phyloP scores from a whole-genome alignment of 768 basidiomycete species.

The Crepidotus variabilis region DNA sequence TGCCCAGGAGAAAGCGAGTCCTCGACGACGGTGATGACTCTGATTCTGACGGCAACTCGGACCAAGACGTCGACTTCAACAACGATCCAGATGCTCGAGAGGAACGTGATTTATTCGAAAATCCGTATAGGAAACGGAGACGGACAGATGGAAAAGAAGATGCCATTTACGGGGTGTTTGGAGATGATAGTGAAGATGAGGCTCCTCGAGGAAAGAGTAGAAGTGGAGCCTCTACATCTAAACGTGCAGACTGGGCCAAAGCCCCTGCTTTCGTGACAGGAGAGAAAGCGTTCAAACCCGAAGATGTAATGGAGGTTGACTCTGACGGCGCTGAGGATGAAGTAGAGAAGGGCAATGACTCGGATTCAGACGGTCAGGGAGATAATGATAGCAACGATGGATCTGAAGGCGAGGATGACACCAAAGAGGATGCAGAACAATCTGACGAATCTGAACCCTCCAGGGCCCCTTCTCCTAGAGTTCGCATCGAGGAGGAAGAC shows the following conservation, averaged over 20 bases:
- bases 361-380: constrained; percentile 32
- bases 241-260: constrained; percentile 59
- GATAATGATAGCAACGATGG: constrained; percentile 32
- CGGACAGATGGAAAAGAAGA: constrained; percentile 67
- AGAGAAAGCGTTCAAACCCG: constrained; percentile 44
- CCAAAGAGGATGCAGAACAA: constrained; percentile 32
- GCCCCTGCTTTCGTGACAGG: constrained; percentile 73
- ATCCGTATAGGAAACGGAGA: constrained; percentile 74
- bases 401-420: constrained; percentile 32
- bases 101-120: constrained; percentile 72
- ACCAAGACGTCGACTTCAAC: constrained; percentile 40
- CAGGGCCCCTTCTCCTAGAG: constrained; percentile 52
- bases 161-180: constrained; percentile 75
- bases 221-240: constrained; percentile 9
- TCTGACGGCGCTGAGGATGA: constrained; percentile 27
- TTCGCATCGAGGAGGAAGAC: constrained; percentile 48
- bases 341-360: constrained; percentile 25
- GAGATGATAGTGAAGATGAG: constrained; percentile 67
- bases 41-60: constrained; percentile 60
- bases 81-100: constrained; percentile 63
- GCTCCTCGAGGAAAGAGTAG: constrained; percentile 21
- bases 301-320: constrained; percentile 35
- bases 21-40: constrained; percentile 74
- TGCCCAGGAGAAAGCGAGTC: constrained; percentile 76
- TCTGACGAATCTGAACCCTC: constrained; percentile 49